These are phyloP conservation scores for Torulaspora franciscae DNA, from an alignment of 805 yeast genomes.

Conservation along the genomic window DNA sequence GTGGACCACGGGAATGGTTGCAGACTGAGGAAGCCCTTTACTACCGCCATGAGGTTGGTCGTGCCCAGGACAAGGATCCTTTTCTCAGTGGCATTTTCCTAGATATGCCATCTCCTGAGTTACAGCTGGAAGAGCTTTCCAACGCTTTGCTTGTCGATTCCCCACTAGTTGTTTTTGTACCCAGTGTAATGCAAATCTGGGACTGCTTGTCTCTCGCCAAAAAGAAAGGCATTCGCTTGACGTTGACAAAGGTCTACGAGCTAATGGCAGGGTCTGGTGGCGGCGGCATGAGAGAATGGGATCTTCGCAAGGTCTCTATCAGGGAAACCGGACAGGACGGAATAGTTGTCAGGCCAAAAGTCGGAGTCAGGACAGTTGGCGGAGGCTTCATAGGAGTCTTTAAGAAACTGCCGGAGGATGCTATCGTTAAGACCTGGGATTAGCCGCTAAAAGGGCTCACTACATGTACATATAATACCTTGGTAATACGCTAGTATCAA, in stretches of 20 bases:
- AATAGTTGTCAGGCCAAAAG: conserved; percentile 47
- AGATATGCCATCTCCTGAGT: conserved; percentile 44
- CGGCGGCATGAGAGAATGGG: conserved; percentile 51
- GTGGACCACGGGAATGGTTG: conserved; percentile 42
- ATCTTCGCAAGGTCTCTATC: conserved; percentile 39
- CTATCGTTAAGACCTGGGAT: conserved; percentile 12
- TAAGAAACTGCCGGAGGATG: conserved; percentile 28
- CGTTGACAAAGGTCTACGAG: conserved; percentile 40
- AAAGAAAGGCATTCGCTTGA: conserved; percentile 33
- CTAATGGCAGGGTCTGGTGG: conserved; percentile 44
- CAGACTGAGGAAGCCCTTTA: conserved; percentile 14
- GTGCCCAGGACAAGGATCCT: conserved; percentile 21
- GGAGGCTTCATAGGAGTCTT: conserved; percentile 50
- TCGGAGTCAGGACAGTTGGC: conserved; percentile 44
- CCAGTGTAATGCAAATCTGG: conserved; percentile 46
- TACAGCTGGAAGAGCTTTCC: conserved; percentile 36
- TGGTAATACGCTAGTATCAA: background rate
- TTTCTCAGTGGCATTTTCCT: conserved; percentile 43
- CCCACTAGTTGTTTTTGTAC: conserved; percentile 44
- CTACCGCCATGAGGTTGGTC: conserved; percentile 14
- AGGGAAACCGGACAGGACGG: conserved; percentile 40
- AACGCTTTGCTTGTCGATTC: conserved; percentile 39
- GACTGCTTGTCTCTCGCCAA: conserved; percentile 37
- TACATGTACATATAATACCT: conserved; percentile 9
- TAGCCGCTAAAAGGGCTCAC: conserved; percentile 4